Base-by-base conservation (phyloP, 1,139 yeast species). In the Zhuliangozyma blackwelliae region DNA sequence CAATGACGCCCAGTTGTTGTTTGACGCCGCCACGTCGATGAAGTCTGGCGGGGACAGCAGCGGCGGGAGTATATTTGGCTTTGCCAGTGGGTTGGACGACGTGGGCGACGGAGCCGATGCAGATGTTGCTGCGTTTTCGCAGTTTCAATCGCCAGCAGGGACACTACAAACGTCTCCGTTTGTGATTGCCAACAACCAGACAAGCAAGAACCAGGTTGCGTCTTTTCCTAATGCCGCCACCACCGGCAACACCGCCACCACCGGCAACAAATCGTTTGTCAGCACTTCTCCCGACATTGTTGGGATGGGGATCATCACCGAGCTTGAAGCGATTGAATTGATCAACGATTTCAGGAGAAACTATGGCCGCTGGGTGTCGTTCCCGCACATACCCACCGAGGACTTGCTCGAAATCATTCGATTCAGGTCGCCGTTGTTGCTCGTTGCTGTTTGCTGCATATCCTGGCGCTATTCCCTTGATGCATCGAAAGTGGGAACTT, bases 321-420 rank as follows among this genome's bases (percentile, higher is more conserved):
- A 68, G 33, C 56, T 57, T 3, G 80, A 81, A 47, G 76, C 77
- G 0, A 50, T 69, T 7, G 68, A 66, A 26, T 56, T 84, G 29
- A 58, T 85, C 46, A 68, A 69, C 36, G 75, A 74, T 38, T 85
- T 85, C 52, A 63, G 85, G 34, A 73, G 79, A 39, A 72, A 83
- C 49, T 84, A 81, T 50, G 88, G 89, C 8, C 65, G 86, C 29
- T 85, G 95, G 95, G 81, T 83, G 3, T 79, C 86, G 40, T 78
- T 85, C 38, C 89, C 92, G 0, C 63, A 63, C 20, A 55, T 75
- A 28, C 59, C 79, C 2, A 71, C 82, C 0, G 72, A 63, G 13
- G 66, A 61, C 20, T 59, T 85, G 28, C 63, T 84, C 8, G 72
- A 66, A n/a, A 57, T 74, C 28, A 67, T 83, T 31, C 59, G 82